Evolutionary conservation across 148 eudicot genomes (phyloP).

Genomic region (Rhododendron simsii): DNA sequence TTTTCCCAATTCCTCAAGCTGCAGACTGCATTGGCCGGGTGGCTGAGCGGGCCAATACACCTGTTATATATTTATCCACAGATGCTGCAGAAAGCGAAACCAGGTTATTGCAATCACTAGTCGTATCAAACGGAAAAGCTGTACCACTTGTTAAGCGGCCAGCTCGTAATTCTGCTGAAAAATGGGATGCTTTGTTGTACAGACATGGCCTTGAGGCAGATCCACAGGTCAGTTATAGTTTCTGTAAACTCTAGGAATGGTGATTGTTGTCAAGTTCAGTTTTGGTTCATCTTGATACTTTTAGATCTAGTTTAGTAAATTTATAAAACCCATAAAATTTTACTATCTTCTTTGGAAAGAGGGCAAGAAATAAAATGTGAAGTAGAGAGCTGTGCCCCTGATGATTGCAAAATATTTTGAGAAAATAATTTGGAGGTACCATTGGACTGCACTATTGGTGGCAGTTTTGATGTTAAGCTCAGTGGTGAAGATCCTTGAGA

Average conservation of each 20-base stretch:
- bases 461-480: neutral
- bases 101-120: slow-evolving; percentile 68
- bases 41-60: slow-evolving; percentile 71
- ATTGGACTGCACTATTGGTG: neutral
- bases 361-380: neutral
- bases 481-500: neutral
- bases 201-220: slow-evolving; percentile 72
- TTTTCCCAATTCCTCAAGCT: slow-evolving; percentile 89
- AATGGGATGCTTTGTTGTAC: slow-evolving; percentile 96
- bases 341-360: neutral
- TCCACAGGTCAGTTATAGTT: slow-evolving; percentile 56
- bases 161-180: slow-evolving; percentile 72
- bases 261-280: neutral
- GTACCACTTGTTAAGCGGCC: slow-evolving; percentile 86
- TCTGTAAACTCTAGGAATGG: neutral
- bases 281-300: neutral
- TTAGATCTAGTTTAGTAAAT: neutral
- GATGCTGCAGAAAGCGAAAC: slow-evolving; percentile 99
- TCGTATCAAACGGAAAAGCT: slow-evolving; percentile 61
- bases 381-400: neutral
- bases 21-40: slow-evolving; percentile 79
- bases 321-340: neutral
- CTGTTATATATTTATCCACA: slow-evolving; percentile 89
- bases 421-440: neutral
- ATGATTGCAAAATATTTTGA: neutral